These are phyloP conservation scores for Suillus ampliporus DNA, from an alignment of 768 basidiomycete species.

Conservation along the genomic window DNA sequence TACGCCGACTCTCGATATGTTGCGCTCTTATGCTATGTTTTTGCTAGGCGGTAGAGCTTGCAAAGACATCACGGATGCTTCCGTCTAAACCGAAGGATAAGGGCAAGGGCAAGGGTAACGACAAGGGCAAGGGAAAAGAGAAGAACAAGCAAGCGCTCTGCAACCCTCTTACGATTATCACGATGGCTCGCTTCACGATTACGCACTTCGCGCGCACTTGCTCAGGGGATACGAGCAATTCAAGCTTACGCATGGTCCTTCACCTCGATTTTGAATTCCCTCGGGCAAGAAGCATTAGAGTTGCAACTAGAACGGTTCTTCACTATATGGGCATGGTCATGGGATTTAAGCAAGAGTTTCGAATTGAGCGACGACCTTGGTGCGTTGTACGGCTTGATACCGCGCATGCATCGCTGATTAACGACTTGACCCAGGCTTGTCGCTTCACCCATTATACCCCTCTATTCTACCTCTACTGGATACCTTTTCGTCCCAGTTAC, in stretches of 20 bases:
- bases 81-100: conserved; percentile 36
- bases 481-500: conserved; percentile 52
- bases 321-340: conserved; percentile 88
- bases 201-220: conserved; percentile 66
- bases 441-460: conserved; percentile 63
- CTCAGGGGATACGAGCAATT: conserved; percentile 81
- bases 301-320: conserved; percentile 84
- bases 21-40: conserved; percentile 6
- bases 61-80: conserved; percentile 56
- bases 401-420: background rate
- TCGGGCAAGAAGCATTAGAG: conserved; percentile 76
- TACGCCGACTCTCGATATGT: conserved; percentile 20
- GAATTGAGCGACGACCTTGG: conserved; percentile 64
- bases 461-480: conserved; percentile 58
- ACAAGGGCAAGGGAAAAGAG: conserved; percentile 48
- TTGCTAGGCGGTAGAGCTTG: conserved; percentile 70
- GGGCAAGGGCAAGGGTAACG: conserved; percentile 42
- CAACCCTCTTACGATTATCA: conserved; percentile 63
- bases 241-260: conserved; percentile 85
- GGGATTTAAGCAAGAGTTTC: conserved; percentile 68
- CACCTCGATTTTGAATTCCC: conserved; percentile 59
- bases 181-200: conserved; percentile 76
- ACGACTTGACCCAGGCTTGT: conserved; percentile 53
- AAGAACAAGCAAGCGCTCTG: conserved; percentile 31
- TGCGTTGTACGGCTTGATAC: conserved; percentile 31